Evolutionary conservation across 441 rosid genomes (phyloP), one percentile per base, ranked within the genome.

Genomic region (Biscutella laevigata): DNA sequence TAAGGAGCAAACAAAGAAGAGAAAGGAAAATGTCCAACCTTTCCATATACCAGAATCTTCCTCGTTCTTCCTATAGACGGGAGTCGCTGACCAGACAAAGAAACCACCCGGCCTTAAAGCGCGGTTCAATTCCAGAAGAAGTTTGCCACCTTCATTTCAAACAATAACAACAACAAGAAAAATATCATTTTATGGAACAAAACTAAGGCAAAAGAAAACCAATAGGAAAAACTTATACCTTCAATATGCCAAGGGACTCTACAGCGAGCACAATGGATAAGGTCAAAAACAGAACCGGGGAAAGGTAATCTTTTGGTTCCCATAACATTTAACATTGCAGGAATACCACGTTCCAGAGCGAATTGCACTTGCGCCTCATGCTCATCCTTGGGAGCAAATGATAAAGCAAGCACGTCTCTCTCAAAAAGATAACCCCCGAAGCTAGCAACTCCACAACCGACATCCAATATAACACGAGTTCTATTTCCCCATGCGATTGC

Each of bases 371-470:
- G 86, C 55, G 79, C 83, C 57, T 79, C 77, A 40, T 82, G 89
- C 50, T 77, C 89, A 61, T 82, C 89, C 25, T 79, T 79, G 53
- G 89, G 89, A 53, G 89, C 86, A 71, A 82, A 67, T 33, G 83
- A 82, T 77, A 82, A 73, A 20, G 89, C 67, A 63, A 82, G 68
- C 38, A 77, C 72, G 32, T 82, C 79, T 53, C 78, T 71, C 13
- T 82, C 77, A 19, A 79, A 80, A 56, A 82, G 81, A 66, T 66
- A 82, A 33, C 79, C 86, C 26, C 85, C 86, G 17, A 82, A 82
- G 59, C 89, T 82, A 43, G 86, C 86, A 56, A 79, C 86, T 38
- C 89, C 86, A 67, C 89, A 82, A 29, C 89, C 89, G 9, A 82
- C 89, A 75, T 82, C 89, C 22, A 82, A 60, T 53, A 79, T 76